Percentiles rank a stretch among this genome's conserved stretches.
phyloP scores from a whole-genome alignment of 257 asterid genomes.

The Haberlea rhodopensis region DNA sequence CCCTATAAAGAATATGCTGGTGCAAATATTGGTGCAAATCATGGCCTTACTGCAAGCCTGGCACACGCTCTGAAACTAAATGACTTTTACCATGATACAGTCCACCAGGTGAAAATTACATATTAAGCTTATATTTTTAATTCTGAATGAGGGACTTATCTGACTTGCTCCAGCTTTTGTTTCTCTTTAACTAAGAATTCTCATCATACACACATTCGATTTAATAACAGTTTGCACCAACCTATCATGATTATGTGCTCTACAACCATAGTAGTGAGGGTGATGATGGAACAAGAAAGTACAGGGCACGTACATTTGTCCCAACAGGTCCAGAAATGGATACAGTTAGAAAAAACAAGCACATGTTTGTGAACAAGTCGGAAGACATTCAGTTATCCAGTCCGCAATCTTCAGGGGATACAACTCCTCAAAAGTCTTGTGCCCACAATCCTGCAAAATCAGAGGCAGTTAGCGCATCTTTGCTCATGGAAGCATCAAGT shows the following conservation, averaged over 20 bases:
- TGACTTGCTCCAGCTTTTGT: background rate
- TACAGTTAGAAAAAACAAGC: slow-evolving; percentile 74
- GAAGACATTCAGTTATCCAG: slow-evolving; percentile 65
- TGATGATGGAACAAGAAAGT: slow-evolving; percentile 82
- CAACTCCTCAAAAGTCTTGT: slow-evolving; percentile 36
- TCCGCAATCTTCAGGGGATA: slow-evolving; percentile 54
- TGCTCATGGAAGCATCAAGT: slow-evolving; percentile 52
- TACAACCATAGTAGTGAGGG: slow-evolving; percentile 83
- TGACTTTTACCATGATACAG: slow-evolving; percentile 93
- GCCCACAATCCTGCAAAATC: slow-evolving; percentile 35
- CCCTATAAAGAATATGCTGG: slow-evolving; percentile 98
- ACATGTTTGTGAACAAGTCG: slow-evolving; percentile 51
- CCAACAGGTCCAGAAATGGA: slow-evolving; percentile 98
- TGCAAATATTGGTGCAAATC: slow-evolving; percentile 73
- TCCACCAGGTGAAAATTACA: slow-evolving; percentile 70
- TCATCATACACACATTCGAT: slow-evolving; percentile 21
- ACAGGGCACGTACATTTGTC: slow-evolving; percentile 90
- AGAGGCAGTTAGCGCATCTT: slow-evolving; percentile 59
- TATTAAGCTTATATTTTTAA: background rate
- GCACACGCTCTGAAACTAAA: slow-evolving; percentile 84
- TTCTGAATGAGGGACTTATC: background rate
- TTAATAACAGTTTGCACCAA: slow-evolving; percentile 82
- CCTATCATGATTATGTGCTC: slow-evolving; percentile 94
- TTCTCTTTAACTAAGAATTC: slow-evolving; percentile 3
- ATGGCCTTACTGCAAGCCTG: slow-evolving; percentile 74